A percentile compares a stretch with the other conserved stretches of the same genome.
phyloP scores from a whole-genome alignment of 2,329 filamentous ascomycete species.

The Stemphylium lycopersici region DNA sequence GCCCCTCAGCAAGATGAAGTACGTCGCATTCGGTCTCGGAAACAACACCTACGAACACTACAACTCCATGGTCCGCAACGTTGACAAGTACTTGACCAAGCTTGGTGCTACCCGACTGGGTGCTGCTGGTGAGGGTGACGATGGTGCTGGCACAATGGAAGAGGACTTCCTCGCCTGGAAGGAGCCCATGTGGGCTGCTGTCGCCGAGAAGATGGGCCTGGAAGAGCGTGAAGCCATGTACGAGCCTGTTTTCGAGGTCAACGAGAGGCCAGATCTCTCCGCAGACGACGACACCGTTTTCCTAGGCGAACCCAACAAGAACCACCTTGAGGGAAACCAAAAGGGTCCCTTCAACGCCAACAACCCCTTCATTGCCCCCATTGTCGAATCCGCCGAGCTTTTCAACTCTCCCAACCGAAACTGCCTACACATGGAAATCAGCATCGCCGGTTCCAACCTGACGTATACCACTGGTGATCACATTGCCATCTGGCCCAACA shows the following conservation, averaged over 20 bases:
- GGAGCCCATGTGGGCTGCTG: slow-evolving; percentile 94
- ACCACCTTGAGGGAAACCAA: slow-evolving; percentile 82
- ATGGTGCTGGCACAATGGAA: slow-evolving; percentile 98
- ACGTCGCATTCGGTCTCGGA: slow-evolving; percentile 92
- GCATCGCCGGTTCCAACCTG: slow-evolving; percentile 86
- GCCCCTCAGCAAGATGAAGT: slow-evolving; percentile 83
- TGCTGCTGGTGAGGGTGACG: slow-evolving; percentile 90
- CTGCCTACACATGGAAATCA: slow-evolving; percentile 95
- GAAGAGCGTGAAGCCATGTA: slow-evolving; percentile 97
- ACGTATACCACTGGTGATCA: slow-evolving; percentile 97
- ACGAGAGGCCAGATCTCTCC: slow-evolving; percentile 74
- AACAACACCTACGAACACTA: slow-evolving; percentile 99
- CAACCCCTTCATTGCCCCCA: slow-evolving; percentile 95
- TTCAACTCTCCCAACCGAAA: slow-evolving; percentile 91
- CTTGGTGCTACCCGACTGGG: slow-evolving; percentile 86
- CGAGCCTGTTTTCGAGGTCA: slow-evolving; percentile 87
- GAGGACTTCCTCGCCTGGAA: slow-evolving; percentile 99
- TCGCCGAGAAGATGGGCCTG: slow-evolving; percentile 81
- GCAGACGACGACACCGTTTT: slow-evolving; percentile 83
- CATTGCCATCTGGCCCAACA: slow-evolving; percentile 96
- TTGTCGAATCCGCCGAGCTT: slow-evolving; percentile 86
- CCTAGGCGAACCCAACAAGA: slow-evolving; percentile 93
- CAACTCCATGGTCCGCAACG: slow-evolving; percentile 96
- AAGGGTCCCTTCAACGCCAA: slow-evolving; percentile 95
- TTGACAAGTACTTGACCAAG: slow-evolving; percentile 80